These are phyloP conservation scores for Botryosphaeria dothidea DNA, from an alignment of 2,329 filamentous ascomycete genomes.

Conservation along the genomic window DNA sequence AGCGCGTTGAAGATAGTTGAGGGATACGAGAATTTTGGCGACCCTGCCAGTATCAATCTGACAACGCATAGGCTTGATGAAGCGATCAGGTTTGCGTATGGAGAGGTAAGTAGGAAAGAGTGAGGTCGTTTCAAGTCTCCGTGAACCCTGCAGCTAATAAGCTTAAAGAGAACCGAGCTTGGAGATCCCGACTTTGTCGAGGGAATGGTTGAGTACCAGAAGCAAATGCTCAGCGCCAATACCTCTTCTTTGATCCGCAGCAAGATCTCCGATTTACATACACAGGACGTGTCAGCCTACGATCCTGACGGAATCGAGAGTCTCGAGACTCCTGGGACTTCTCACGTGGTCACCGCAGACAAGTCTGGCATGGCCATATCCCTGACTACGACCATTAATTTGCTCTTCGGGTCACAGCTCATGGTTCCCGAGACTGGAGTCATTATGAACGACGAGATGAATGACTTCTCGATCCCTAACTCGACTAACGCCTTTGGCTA, in stretches of 20 bases:
- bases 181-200: constrained; percentile 79
- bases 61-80: constrained; percentile 83
- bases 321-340: constrained; percentile 71
- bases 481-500: constrained; percentile 81
- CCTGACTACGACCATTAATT: constrained; percentile 84
- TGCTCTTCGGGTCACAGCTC: constrained; percentile 77
- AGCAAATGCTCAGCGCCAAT: constrained; percentile 62
- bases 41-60: constrained; percentile 59
- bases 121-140: too few species aligned
- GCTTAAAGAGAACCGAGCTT: constrained; percentile 62
- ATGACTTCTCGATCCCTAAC: constrained; percentile 82
- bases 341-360: constrained; percentile 73
- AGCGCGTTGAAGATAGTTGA: constrained; percentile 81
- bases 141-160: not conserved
- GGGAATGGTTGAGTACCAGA: constrained; percentile 64
- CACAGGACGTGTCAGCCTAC: constrained; percentile 73
- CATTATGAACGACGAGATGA: constrained; percentile 63
- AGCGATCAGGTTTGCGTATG: constrained; percentile 88
- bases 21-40: constrained; percentile 67
- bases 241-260: constrained; percentile 61
- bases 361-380: constrained; percentile 72
- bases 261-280: constrained; percentile 71
- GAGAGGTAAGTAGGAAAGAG: constrained; percentile 38
- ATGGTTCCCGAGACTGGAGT: constrained; percentile 82
- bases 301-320: constrained; percentile 67